Evolutionary conservation across 75 land plant genomes (phyloP).

Genomic region (Picea sitchensis): DNA sequence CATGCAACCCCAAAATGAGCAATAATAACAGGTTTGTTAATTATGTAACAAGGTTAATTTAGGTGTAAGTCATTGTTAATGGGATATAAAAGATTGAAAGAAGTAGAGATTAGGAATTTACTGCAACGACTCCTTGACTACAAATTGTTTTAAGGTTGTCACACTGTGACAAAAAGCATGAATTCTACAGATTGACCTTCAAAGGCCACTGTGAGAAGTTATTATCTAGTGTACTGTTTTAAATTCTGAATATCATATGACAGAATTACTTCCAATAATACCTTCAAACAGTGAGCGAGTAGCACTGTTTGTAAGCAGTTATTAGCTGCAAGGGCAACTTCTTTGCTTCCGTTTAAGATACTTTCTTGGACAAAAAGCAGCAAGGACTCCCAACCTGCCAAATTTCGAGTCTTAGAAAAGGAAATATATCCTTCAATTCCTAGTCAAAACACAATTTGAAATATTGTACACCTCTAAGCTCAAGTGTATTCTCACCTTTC

Average conservation of each 20-base stretch:
- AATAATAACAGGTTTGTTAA: not conserved
- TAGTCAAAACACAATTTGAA: not conserved
- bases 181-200: not conserved
- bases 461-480: not conserved
- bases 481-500: constrained; percentile 38
- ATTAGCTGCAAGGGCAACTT: constrained; percentile 92
- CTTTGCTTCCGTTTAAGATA: constrained; percentile 82
- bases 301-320: constrained; percentile 74
- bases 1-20: not conserved
- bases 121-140: not conserved
- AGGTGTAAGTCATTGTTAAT: not conserved
- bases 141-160: not conserved
- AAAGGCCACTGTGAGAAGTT: not conserved
- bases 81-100: not conserved
- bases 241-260: not conserved
- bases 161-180: not conserved
- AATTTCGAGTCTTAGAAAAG: not conserved
- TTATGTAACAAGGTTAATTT: not conserved
- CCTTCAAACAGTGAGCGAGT: constrained; percentile 75
- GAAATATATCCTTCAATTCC: not conserved
- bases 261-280: constrained; percentile 10
- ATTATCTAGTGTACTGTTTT: not conserved
- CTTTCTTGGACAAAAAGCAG: constrained; percentile 66
- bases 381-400: constrained; percentile 83
- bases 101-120: not conserved